These are phyloP conservation scores for Camelina laxa DNA, from an alignment of 345 rosid species.

Conservation along the genomic window DNA sequence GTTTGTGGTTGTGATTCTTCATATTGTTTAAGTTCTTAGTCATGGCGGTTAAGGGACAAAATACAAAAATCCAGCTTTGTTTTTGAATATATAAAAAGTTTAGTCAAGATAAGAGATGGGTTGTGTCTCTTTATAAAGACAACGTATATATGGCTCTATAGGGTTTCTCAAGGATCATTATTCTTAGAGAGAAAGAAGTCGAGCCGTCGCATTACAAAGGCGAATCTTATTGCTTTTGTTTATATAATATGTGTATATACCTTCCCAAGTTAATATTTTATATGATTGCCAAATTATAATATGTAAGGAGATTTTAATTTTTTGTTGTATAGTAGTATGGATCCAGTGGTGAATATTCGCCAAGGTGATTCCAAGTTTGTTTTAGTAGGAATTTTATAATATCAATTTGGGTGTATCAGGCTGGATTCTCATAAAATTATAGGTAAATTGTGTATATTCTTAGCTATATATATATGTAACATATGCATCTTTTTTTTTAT, in stretches of 20 bases:
- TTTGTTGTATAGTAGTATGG: constrained; percentile 22
- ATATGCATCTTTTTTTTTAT: background rate
- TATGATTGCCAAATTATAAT: constrained; percentile 3
- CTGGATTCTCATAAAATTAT: background rate
- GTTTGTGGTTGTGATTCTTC: constrained; percentile 55
- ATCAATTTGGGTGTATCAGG: constrained; percentile 2
- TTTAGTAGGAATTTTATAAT: background rate
- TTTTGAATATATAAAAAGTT: background rate
- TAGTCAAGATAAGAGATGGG: constrained; percentile 11
- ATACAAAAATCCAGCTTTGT: constrained; percentile 1
- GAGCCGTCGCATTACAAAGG: constrained; percentile 44
- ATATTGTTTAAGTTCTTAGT: constrained; percentile 42
- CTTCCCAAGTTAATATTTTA: constrained; percentile 18
- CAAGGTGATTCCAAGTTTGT: constrained; percentile 32
- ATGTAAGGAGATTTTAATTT: constrained; percentile 11
- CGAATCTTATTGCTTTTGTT: constrained; percentile 51
- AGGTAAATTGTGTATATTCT: background rate
- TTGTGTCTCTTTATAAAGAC: constrained; percentile 41
- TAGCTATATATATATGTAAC: background rate
- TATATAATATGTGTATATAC: constrained; percentile 24
- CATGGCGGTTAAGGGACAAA: constrained; percentile 23
- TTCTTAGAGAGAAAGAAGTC: constrained; percentile 27
- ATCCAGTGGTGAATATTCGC: constrained; percentile 39
- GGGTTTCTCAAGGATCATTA: constrained; percentile 56
- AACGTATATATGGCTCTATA: constrained; percentile 59